These are phyloP conservation scores for Saccharomycopsis lassenensis DNA, from an alignment of 805 yeast genomes.

Conservation along the genomic window DNA sequence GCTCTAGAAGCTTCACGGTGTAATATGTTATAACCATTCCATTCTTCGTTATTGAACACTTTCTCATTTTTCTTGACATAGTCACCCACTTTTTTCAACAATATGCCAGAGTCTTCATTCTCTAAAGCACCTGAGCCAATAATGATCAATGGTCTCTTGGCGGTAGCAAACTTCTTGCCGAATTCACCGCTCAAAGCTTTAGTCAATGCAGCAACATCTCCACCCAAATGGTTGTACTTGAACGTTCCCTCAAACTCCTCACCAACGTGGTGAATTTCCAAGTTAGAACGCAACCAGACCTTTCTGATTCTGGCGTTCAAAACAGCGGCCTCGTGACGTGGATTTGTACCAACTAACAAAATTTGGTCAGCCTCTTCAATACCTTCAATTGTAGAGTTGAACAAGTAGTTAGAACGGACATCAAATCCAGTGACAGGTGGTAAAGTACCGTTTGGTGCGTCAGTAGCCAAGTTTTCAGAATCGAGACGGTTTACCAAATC, in stretches of 20 bases:
- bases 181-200: constrained; percentile 53
- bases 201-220: constrained; percentile 42
- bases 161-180: constrained; percentile 56
- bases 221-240: constrained; percentile 52
- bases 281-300: constrained; percentile 55
- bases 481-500: constrained; percentile 68
- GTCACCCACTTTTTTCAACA: constrained; percentile 47
- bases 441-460: constrained; percentile 43
- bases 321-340: constrained; percentile 85
- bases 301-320: constrained; percentile 75
- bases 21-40: constrained; percentile 74
- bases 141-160: constrained; percentile 66
- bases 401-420: constrained; percentile 65
- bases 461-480: constrained; percentile 72
- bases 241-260: constrained; percentile 71
- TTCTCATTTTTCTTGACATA: constrained; percentile 42
- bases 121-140: constrained; percentile 75
- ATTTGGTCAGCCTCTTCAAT: constrained; percentile 77
- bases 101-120: constrained; percentile 49
- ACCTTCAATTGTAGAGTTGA: constrained; percentile 71
- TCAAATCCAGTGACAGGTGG: constrained; percentile 62
- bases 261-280: constrained; percentile 67
- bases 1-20: constrained; percentile 84
- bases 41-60: constrained; percentile 55
- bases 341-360: constrained; percentile 74